These are phyloP conservation scores for Fraxinus pennsylvanica DNA, from an alignment of 257 asterid species.

Conservation along the genomic window DNA sequence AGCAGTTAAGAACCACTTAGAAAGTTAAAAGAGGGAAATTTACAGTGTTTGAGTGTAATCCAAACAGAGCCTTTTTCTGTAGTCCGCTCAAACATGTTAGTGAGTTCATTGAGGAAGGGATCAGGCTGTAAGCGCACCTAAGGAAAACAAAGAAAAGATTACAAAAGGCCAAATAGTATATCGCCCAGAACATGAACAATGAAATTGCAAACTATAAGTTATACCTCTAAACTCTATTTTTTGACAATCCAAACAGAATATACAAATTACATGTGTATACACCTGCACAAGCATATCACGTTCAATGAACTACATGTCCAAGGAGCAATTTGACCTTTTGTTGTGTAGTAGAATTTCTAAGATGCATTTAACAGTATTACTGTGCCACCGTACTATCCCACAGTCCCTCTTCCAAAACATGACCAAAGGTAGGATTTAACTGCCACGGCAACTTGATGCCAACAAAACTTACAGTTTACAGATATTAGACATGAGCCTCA, in stretches of 20 bases:
- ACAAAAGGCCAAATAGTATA: neutral
- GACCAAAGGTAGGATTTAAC: neutral
- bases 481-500: neutral
- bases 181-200: neutral
- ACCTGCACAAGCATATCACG: neutral
- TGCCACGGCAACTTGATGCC: neutral
- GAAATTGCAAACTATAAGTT: neutral
- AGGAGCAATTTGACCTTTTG: neutral
- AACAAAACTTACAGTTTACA: neutral
- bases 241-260: neutral
- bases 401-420: neutral
- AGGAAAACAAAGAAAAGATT: constrained; percentile 15
- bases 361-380: neutral
- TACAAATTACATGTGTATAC: neutral
- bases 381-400: neutral
- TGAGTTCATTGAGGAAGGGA: constrained; percentile 79
- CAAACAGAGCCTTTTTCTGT: constrained; percentile 84
- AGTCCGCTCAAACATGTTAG: constrained; percentile 78
- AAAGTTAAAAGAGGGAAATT: constrained; percentile 25
- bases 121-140: constrained; percentile 82
- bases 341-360: neutral
- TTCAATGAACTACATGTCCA: neutral
- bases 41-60: constrained; percentile 83
- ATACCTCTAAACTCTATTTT: neutral
- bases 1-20: constrained; percentile 1